Evolutionary conservation across 2,329 filamentous ascomycete genomes (phyloP).

Genomic region (Phialemonium atrogriseum): DNA sequence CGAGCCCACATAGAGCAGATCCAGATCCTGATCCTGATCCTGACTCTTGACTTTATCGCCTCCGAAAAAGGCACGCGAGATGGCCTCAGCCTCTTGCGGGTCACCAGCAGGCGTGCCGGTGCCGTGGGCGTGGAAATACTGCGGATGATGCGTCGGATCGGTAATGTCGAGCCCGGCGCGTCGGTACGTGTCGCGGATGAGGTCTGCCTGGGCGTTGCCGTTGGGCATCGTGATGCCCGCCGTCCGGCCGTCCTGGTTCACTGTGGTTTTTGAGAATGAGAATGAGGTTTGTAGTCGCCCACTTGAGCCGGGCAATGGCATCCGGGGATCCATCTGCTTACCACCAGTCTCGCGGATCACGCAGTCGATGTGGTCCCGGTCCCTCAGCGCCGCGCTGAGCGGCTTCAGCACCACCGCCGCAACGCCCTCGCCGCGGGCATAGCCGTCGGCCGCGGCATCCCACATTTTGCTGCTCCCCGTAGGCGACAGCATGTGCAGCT

Average conservation of each 20-base stretch:
- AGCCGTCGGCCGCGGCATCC: constrained; percentile 42
- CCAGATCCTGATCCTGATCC: too few species aligned
- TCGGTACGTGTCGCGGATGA: constrained; percentile 20
- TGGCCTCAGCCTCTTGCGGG: constrained; percentile 10
- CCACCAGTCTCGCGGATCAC: constrained; percentile 24
- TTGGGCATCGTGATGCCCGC: constrained; percentile 19
- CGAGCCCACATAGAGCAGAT: constrained; percentile 15
- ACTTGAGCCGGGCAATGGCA: too few species aligned
- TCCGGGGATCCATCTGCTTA: too few species aligned
- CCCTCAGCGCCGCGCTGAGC: constrained; percentile 34
- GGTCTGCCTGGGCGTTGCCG: constrained; percentile 18
- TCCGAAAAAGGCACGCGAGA: constrained; percentile 17
- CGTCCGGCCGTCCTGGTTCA: constrained; percentile 21
- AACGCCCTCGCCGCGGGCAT: constrained; percentile 44
- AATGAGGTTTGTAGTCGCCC: too few species aligned
- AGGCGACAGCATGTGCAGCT: too few species aligned
- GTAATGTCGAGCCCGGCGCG: constrained; percentile 16
- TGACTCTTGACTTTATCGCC: neutral
- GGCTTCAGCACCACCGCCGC: constrained; percentile 41
- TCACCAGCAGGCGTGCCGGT: constrained; percentile 30
- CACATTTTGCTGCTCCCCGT: too few species aligned
- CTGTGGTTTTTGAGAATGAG: too few species aligned
- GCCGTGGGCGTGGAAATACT: constrained; percentile 46
- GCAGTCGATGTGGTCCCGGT: constrained; percentile 28
- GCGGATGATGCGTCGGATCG: constrained; percentile 18